Evolutionary conservation across 2,329 filamentous ascomycete genomes (phyloP), one percentile per base, ranked within the genome.

Genomic region (Xylaria sp.): DNA sequence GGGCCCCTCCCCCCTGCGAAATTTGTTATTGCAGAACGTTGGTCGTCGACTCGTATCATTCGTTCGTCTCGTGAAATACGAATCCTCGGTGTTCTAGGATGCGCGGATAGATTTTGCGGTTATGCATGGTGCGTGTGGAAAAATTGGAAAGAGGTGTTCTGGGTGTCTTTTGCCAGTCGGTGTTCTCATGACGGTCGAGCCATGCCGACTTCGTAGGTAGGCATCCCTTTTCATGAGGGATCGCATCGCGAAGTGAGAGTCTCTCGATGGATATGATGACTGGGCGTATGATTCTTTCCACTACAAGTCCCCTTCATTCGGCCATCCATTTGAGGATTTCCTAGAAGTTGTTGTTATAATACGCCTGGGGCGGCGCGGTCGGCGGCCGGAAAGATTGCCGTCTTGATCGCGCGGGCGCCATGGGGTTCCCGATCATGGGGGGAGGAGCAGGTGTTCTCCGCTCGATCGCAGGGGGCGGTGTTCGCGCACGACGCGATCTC

Each of bases 391-490:
- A 61, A 49, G 51, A 54, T 53, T 66, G 64, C 59, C 67, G 65
- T 60, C 68, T 65, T 59, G 63, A 58, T 34, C 60, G 54, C 18
- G 62, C 59, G 8, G 67, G 69, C 48, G 68, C 66, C 51, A 72
- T 66, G 39, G 69, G 68, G 35, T 71, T 70, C 30, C 52, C 63
- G 56, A 66, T 63, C 47, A 60, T 56, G 30, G 68, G 65, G 30
- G 66, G 76, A 7, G 76, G 76, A 50, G 63, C 76, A 3, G 76
- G 76, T 3, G 76, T 78, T 64, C 76, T 74, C 62, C 76, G 70
- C 42, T 74, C 74, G 50, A 73, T 67, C 10, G 66, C 65, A 52
- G 72, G 68, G 39, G 77, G 75, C 8, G 76, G 76, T 44, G 73
- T 74, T 53, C 75, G 72, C 54, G 72, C 69, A 6, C 57, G 62